phyloP scores from a whole-genome alignment of 2,329 filamentous ascomycete species.

The Tricladium varicosporioides region DNA sequence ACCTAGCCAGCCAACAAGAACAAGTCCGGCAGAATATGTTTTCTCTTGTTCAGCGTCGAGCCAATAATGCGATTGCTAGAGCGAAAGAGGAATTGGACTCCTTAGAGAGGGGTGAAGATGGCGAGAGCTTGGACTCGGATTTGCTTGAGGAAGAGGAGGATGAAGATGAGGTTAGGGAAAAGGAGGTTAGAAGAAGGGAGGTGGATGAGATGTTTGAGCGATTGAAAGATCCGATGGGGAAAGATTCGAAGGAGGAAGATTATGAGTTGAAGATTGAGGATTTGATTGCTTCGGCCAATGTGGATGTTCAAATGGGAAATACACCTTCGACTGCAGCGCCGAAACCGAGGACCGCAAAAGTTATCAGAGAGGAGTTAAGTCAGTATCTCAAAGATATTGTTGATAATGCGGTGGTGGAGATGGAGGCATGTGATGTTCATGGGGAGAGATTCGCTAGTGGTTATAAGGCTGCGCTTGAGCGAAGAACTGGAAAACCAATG shows the following conservation, averaged over 20 bases:
- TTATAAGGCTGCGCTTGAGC: conserved; percentile 16
- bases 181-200: conserved; percentile 29
- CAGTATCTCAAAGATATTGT: conserved; percentile 14
- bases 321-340: neutral
- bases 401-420: conserved; percentile 9
- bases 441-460: conserved; percentile 1
- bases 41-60: conserved; percentile 14
- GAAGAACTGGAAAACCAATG: neutral
- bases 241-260: conserved; percentile 20
- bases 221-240: conserved; percentile 34
- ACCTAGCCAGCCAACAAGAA: conserved; percentile 24
- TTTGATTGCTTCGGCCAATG: conserved; percentile 2
- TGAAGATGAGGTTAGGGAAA: neutral
- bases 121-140: neutral
- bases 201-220: conserved; percentile 33
- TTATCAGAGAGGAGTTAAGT: conserved; percentile 13
- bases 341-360: conserved; percentile 3
- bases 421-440: conserved; percentile 26
- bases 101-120: conserved; percentile 5
- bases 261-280: conserved; percentile 17
- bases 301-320: conserved; percentile 18
- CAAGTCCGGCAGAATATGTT: conserved; percentile 24
- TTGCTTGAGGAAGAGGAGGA: neutral
- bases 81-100: conserved; percentile 16
- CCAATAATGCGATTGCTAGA: conserved; percentile 7